Conservation (phyloP, 768 basidiomycete species). For the Phlebiopsis flavidoalba region DNA sequence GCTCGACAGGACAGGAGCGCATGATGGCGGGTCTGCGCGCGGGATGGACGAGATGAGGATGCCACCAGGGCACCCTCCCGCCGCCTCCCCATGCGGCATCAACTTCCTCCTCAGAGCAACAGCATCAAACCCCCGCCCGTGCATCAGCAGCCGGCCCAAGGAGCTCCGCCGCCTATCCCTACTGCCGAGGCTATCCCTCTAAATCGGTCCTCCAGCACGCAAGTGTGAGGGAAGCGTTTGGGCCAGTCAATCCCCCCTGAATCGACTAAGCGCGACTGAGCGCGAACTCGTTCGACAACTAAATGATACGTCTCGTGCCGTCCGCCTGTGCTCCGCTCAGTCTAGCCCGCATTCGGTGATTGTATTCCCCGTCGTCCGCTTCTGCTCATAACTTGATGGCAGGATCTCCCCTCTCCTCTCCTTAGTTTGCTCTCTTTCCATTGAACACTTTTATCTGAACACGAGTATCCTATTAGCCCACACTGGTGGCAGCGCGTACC, state of each 20-base stretch:
- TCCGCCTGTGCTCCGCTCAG: neutral
- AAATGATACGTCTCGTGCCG: too few relatives aligned
- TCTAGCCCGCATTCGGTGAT: neutral
- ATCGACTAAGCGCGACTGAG: constrained; percentile 7
- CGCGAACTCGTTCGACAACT: neutral
- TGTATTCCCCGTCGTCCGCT: neutral
- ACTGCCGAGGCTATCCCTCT: constrained; percentile 21
- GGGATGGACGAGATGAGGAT: constrained; percentile 73
- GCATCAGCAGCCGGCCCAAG: constrained; percentile 4
- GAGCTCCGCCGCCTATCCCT: constrained; percentile 6
- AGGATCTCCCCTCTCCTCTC: neutral
- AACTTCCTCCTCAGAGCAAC: neutral
- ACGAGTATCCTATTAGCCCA: neutral
- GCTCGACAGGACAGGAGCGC: constrained; percentile 67
- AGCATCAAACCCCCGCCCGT: constrained; percentile 4
- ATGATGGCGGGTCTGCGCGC: constrained; percentile 67
- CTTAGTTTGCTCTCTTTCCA: neutral
- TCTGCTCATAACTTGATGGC: neutral
- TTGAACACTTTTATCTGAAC: neutral
- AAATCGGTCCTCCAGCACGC: constrained; percentile 15
- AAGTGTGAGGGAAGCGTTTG: constrained; percentile 27
- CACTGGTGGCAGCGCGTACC: constrained; percentile 5
- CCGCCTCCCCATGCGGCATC: constrained; percentile 14
- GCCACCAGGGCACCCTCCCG: constrained; percentile 8
- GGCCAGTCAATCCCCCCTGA: constrained; percentile 24